A percentile compares a stretch with the other conserved stretches of the same genome.
phyloP scores from a whole-genome alignment of 2,329 filamentous ascomycete genomes.

The Laburnicola sp. region DNA sequence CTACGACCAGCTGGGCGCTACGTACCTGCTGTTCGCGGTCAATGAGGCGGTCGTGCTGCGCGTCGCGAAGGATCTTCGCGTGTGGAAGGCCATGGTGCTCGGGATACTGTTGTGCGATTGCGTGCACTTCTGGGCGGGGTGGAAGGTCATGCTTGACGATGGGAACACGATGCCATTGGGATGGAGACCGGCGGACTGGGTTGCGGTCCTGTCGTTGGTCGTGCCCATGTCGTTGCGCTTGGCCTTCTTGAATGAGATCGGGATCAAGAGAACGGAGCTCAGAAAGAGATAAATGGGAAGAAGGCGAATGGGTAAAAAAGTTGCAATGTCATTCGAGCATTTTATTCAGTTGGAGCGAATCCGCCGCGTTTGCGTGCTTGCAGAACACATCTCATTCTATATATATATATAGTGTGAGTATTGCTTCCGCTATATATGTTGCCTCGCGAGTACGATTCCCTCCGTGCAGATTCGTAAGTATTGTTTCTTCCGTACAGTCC shows the following conservation, averaged over 20 bases:
- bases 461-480: too few relatives aligned
- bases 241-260: conserved; percentile 43
- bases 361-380: too few relatives aligned
- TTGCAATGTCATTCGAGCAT: conserved; percentile 70
- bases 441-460: too few relatives aligned
- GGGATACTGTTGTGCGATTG: conserved; percentile 73
- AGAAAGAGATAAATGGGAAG: too few relatives aligned
- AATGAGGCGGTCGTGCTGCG: conserved; percentile 76
- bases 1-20: conserved; percentile 73
- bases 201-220: conserved; percentile 42
- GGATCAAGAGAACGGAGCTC: conserved; percentile 47
- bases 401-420: too few relatives aligned
- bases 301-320: too few relatives aligned
- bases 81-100: conserved; percentile 70
- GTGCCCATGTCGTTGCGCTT: conserved; percentile 39
- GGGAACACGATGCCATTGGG: conserved; percentile 24
- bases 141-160: conserved; percentile 35
- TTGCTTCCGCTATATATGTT: too few relatives aligned
- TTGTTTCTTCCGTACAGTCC: too few relatives aligned
- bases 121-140: conserved; percentile 63
- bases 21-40: conserved; percentile 75
- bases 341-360: too few relatives aligned
- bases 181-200: conserved; percentile 46
- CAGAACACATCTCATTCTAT: too few relatives aligned
- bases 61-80: conserved; percentile 64